phyloP scores from a whole-genome alignment of 1,284 basidiomycete species.

The Mycosarcoma mackinlayi region DNA sequence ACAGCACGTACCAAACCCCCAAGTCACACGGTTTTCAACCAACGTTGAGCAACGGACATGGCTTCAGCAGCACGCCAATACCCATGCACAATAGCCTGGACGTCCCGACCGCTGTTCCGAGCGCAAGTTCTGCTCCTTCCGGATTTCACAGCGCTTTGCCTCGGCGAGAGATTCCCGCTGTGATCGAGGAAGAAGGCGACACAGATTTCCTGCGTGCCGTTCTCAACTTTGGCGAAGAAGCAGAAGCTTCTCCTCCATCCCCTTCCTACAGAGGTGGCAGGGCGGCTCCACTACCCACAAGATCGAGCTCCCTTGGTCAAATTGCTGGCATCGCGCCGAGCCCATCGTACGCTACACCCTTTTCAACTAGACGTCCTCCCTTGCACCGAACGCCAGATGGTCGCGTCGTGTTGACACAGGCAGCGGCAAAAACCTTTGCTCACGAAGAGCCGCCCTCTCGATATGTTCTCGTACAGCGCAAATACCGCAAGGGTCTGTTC shows the following conservation, averaged over 20 bases:
- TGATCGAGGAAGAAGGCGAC: conserved; percentile 47
- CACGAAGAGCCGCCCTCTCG: conserved; percentile 7
- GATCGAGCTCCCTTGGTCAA: conserved; percentile 34
- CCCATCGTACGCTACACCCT: neutral
- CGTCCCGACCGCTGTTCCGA: conserved; percentile 7
- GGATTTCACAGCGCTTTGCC: conserved; percentile 6
- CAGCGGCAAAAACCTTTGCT: conserved; percentile 24
- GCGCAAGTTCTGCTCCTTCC: neutral
- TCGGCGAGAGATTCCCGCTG: conserved; percentile 23
- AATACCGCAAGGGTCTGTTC: conserved; percentile 38
- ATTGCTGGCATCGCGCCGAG: conserved; percentile 12
- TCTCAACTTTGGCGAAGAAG: conserved; percentile 44
- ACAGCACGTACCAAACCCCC: neutral
- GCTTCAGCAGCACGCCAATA: conserved; percentile 8
- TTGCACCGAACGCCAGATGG: conserved; percentile 25
- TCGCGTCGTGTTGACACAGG: conserved; percentile 30
- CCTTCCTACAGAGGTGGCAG: conserved; percentile 34
- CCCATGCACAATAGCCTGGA: conserved; percentile 3
- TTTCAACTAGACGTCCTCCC: neutral
- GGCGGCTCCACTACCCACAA: conserved; percentile 29
- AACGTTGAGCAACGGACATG: conserved; percentile 7
- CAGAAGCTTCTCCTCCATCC: conserved; percentile 2
- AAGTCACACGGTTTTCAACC: conserved; percentile 2
- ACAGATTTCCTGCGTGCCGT: conserved; percentile 56
- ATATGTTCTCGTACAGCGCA: conserved; percentile 19